phyloP scores from a whole-genome alignment of 352 stramenopile species.

The Pythium sukuiense region DNA sequence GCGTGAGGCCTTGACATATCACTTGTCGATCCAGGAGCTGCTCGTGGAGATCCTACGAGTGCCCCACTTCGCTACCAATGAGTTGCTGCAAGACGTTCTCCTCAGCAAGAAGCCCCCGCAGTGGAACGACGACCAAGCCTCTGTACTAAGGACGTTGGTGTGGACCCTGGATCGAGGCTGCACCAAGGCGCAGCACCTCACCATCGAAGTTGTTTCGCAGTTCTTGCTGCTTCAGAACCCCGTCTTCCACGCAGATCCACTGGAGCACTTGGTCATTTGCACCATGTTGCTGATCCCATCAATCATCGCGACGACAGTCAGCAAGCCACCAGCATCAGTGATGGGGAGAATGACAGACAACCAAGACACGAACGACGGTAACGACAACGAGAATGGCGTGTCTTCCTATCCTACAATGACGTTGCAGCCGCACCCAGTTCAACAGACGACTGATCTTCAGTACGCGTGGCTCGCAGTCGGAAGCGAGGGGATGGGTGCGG shows the following conservation, averaged over 20 bases:
- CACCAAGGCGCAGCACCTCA: conserved; percentile 6
- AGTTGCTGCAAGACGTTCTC: conserved; percentile 46
- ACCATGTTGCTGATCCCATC: conserved; percentile 40
- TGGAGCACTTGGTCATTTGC: conserved; percentile 47
- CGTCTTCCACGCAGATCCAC: conserved; percentile 34
- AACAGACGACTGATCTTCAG: conserved; percentile 3
- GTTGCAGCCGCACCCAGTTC: neutral
- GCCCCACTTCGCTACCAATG: conserved; percentile 44
- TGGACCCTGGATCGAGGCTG: conserved; percentile 29
- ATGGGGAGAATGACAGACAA: neutral
- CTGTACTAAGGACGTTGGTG: conserved; percentile 47
- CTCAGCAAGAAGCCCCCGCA: conserved; percentile 47
- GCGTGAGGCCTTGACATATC: conserved; percentile 22
- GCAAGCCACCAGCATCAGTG: neutral
- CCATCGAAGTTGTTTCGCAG: conserved; percentile 25
- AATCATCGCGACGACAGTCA: conserved; percentile 15
- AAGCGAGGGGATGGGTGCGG: neutral
- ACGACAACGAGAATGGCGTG: neutral
- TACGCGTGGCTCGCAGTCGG: conserved; percentile 17
- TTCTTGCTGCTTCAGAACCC: conserved; percentile 32
- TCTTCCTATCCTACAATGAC: neutral
- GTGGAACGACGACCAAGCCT: conserved; percentile 44
- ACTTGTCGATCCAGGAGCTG: conserved; percentile 34
- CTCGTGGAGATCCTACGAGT: conserved; percentile 46
- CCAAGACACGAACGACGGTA: neutral